These are phyloP conservation scores for Diplodia mutila DNA, from an alignment of 2,329 filamentous ascomycete genomes.

Conservation along the genomic window DNA sequence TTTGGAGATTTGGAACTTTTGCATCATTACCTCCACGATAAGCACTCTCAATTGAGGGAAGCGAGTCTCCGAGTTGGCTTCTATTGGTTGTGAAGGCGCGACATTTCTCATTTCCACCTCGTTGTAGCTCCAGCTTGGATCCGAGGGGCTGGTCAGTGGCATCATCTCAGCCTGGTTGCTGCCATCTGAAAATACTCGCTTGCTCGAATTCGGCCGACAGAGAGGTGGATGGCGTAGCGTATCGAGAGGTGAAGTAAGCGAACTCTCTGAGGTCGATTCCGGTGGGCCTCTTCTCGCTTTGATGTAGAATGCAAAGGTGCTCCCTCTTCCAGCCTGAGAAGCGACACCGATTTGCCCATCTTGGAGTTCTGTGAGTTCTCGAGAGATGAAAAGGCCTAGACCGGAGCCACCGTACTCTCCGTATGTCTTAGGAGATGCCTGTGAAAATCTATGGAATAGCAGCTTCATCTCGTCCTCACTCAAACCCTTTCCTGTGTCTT, in stretches of 20 bases:
- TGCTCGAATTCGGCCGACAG: not conserved
- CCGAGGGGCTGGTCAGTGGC: slow-evolving; percentile 4
- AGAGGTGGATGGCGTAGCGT: not conserved
- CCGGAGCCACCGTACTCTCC: slow-evolving; percentile 44
- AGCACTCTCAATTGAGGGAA: not conserved
- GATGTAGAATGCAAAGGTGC: slow-evolving; percentile 42
- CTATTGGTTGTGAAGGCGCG: not conserved
- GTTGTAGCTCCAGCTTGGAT: slow-evolving; percentile 8
- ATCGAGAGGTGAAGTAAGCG: not conserved
- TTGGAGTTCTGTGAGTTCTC: slow-evolving; percentile 39
- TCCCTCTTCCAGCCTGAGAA: slow-evolving; percentile 37
- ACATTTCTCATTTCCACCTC: not conserved
- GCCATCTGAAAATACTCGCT: not conserved
- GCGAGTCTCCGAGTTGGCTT: not conserved
- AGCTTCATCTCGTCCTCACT: slow-evolving; percentile 21
- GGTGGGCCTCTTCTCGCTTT: slow-evolving; percentile 28
- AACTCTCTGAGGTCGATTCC: not conserved
- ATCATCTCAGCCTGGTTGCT: not conserved
- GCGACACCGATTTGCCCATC: slow-evolving; percentile 42
- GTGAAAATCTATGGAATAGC: slow-evolving; percentile 25
- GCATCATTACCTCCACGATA: slow-evolving; percentile 6
- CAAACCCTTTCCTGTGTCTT: slow-evolving; percentile 27
- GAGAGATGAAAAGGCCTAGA: slow-evolving; percentile 43
- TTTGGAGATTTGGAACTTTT: too few species aligned
- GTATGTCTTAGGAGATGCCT: slow-evolving; percentile 30